These are phyloP conservation scores for Exophiala calicioides DNA, from an alignment of 2,329 filamentous ascomycete genomes.

Conservation along the genomic window DNA sequence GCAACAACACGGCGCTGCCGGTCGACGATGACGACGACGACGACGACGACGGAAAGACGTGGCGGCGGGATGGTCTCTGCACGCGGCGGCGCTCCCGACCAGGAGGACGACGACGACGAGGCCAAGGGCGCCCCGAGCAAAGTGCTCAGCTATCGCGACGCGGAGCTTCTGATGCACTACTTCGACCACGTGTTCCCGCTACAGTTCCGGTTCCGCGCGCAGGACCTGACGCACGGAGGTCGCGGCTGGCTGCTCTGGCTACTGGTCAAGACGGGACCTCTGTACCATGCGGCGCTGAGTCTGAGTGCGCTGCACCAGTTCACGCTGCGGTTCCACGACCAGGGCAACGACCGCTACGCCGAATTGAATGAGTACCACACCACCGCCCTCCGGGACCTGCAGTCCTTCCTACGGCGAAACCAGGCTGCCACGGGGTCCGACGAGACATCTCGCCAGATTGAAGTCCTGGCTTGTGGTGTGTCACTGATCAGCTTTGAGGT, in stretches of 20 bases:
- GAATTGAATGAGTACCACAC: constrained; percentile 23
- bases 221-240: constrained; percentile 3
- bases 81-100: too few relatives aligned
- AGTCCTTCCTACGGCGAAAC: constrained; percentile 18
- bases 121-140: too few relatives aligned
- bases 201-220: constrained; percentile 23
- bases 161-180: constrained; percentile 26
- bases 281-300: constrained; percentile 26
- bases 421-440: constrained; percentile 5
- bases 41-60: too few relatives aligned
- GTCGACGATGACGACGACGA: too few relatives aligned
- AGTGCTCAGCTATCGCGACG: constrained; percentile 17
- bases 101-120: too few relatives aligned
- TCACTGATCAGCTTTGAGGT: constrained; percentile 27
- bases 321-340: constrained; percentile 9
- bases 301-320: constrained; percentile 23
- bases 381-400: constrained; percentile 18
- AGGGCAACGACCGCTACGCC: constrained; percentile 11
- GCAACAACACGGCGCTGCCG: too few relatives aligned
- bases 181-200: constrained; percentile 26
- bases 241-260: constrained; percentile 25
- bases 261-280: constrained; percentile 16
- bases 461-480: constrained; percentile 23
- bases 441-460: constrained; percentile 15
- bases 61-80: too few relatives aligned